Percentiles rank a stretch among this genome's conserved stretches.
These are phyloP conservation scores for Globisporangium iwayamae DNA, from an alignment of 352 stramenopile species.

Conservation along the genomic window DNA sequence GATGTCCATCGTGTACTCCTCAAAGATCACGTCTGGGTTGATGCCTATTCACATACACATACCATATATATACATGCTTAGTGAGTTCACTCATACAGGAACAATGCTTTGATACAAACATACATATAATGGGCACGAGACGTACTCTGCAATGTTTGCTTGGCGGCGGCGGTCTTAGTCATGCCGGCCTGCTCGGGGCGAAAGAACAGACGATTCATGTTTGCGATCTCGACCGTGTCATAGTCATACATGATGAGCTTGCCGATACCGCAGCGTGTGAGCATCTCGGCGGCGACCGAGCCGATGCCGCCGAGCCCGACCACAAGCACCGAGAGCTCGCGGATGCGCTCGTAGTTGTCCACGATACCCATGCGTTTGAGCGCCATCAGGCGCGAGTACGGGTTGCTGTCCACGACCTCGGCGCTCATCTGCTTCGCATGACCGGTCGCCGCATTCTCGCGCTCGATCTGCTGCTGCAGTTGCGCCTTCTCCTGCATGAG, in stretches of 20 bases:
- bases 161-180: slow-evolving; percentile 85
- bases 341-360: slow-evolving; percentile 87
- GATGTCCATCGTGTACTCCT: slow-evolving; percentile 87
- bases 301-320: slow-evolving; percentile 86
- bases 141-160: slow-evolving; percentile 83
- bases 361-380: slow-evolving; percentile 90
- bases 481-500: slow-evolving; percentile 72
- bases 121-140: neutral
- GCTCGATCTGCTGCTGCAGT: slow-evolving; percentile 51
- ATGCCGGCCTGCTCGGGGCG: slow-evolving; percentile 81
- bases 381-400: slow-evolving; percentile 88
- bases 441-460: slow-evolving; percentile 24
- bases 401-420: slow-evolving; percentile 84
- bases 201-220: slow-evolving; percentile 93
- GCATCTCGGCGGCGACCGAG: slow-evolving; percentile 87
- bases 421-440: slow-evolving; percentile 61
- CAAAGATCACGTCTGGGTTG: slow-evolving; percentile 87
- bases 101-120: neutral
- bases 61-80: neutral
- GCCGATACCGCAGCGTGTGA: slow-evolving; percentile 86
- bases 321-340: slow-evolving; percentile 73
- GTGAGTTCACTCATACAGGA: neutral
- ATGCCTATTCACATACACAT: slow-evolving; percentile 41
- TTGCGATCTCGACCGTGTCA: slow-evolving; percentile 87
- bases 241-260: slow-evolving; percentile 89